These are phyloP conservation scores for Nitzschia sp. DNA, from an alignment of 108 stramenopile genomes.

Conservation along the genomic window DNA sequence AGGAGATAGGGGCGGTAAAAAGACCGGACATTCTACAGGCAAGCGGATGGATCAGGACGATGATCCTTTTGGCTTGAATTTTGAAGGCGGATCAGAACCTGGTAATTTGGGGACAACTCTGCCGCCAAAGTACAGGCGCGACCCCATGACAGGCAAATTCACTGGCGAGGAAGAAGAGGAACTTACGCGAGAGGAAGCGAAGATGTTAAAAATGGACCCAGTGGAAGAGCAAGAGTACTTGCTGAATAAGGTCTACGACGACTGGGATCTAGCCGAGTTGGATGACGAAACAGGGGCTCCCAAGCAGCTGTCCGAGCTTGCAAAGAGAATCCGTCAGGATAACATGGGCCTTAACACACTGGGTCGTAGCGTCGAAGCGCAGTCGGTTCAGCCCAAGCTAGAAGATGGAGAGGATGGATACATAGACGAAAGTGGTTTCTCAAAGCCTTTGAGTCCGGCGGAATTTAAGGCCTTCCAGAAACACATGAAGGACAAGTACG, in stretches of 20 bases:
- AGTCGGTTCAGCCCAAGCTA: constrained; percentile 21
- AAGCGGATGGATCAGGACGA: constrained; percentile 33
- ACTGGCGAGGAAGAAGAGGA: constrained; percentile 67
- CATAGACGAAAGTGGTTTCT: constrained; percentile 36
- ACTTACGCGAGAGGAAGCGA: constrained; percentile 48
- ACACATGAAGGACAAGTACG: constrained; percentile 57
- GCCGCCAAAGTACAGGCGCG: constrained; percentile 77
- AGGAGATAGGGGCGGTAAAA: not conserved
- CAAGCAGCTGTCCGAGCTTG: constrained; percentile 42
- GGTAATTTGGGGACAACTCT: constrained; percentile 48
- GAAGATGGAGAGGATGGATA: constrained; percentile 41
- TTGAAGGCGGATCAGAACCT: constrained; percentile 45
- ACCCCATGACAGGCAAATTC: constrained; percentile 77
- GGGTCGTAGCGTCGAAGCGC: constrained; percentile 63
- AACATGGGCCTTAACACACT: constrained; percentile 69
- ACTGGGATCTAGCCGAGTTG: constrained; percentile 34
- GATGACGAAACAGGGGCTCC: constrained; percentile 21
- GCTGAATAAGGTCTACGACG: constrained; percentile 33
- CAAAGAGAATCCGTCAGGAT: constrained; percentile 62
- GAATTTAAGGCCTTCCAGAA: constrained; percentile 64
- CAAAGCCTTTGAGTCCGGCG: constrained; percentile 50
- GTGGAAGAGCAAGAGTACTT: constrained; percentile 44
- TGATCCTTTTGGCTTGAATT: constrained; percentile 64
- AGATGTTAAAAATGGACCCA: constrained; percentile 59
- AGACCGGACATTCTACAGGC: too few relatives aligned